phyloP scores from a whole-genome alignment of 371 early-diverging fungal species.

The Fennellomyces sp. region DNA sequence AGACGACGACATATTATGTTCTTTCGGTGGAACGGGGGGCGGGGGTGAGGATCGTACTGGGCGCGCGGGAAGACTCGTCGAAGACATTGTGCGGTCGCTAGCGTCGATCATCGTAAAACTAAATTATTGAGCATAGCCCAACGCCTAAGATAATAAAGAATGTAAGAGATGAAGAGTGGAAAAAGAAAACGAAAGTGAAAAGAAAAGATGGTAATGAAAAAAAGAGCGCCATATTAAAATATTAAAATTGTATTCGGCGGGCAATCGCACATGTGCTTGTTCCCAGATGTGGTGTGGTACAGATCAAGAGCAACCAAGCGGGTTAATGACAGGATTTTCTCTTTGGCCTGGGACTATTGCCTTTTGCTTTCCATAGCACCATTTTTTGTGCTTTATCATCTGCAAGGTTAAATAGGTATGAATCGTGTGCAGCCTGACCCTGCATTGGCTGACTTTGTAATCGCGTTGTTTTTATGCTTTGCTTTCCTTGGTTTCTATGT shows the following conservation, averaged over 20 bases:
- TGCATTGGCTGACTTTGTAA: no score
- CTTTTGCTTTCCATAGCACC: no score
- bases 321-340: neutral
- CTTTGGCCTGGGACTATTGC: no score
- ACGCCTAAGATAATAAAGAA: neutral
- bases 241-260: neutral
- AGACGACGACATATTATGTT: neutral
- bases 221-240: slow-evolving; percentile 6
- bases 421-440: no score
- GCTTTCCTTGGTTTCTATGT: no score
- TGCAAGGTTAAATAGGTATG: no score
- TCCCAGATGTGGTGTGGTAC: neutral
- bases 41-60: neutral
- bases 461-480: no score
- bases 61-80: neutral
- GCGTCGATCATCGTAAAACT: neutral
- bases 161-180: neutral
- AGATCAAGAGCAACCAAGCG: neutral
- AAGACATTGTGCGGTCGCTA: neutral
- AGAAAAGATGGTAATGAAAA: neutral
- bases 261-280: slow-evolving; percentile 1
- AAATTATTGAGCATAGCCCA: neutral
- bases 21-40: neutral
- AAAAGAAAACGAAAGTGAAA: slow-evolving; percentile 1
- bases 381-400: no score